These are phyloP conservation scores for Russula sp. DNA, from an alignment of 768 basidiomycete genomes.

Conservation along the genomic window DNA sequence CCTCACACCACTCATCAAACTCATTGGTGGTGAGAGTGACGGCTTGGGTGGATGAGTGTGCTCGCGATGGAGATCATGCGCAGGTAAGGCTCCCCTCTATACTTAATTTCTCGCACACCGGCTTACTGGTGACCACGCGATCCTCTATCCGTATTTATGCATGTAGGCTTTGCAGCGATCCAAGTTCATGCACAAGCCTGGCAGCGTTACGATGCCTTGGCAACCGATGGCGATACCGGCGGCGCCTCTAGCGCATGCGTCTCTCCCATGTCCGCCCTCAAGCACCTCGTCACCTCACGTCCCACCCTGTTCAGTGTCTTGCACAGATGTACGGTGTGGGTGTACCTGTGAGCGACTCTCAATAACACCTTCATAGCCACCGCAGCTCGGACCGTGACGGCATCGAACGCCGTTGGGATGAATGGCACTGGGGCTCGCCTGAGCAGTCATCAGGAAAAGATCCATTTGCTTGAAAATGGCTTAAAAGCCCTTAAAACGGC, in stretches of 20 bases:
- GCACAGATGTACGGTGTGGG: conserved; percentile 83
- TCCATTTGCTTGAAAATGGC: too few species aligned
- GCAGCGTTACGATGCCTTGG: too few species aligned
- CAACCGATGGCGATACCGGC: conserved; percentile 52
- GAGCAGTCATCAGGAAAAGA: too few species aligned
- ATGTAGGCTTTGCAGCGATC: conserved; percentile 26
- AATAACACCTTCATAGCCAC: conserved; percentile 43
- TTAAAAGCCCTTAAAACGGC: too few species aligned
- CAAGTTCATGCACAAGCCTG: conserved; percentile 25
- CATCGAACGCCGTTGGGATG: too few species aligned
- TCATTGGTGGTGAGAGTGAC: conserved; percentile 17
- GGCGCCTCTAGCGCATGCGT: conserved; percentile 63
- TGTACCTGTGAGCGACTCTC: conserved; percentile 43
- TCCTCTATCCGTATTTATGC: too few species aligned
- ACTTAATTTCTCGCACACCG: background rate
- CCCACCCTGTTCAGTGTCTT: conserved; percentile 76
- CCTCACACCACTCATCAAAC: conserved; percentile 17
- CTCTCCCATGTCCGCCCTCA: conserved; percentile 74
- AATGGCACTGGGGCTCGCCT: too few species aligned
- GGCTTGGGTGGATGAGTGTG: conserved; percentile 30
- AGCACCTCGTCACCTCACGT: conserved; percentile 87
- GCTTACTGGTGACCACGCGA: background rate
- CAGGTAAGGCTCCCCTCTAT: background rate
- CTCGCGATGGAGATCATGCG: conserved; percentile 31
- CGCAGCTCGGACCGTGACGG: too few species aligned